A percentile compares a stretch with the other conserved stretches of the same genome.
Conservation (phyloP, 2,329 filamentous ascomycete genomes). For the Botryotinia narcissicola region DNA sequence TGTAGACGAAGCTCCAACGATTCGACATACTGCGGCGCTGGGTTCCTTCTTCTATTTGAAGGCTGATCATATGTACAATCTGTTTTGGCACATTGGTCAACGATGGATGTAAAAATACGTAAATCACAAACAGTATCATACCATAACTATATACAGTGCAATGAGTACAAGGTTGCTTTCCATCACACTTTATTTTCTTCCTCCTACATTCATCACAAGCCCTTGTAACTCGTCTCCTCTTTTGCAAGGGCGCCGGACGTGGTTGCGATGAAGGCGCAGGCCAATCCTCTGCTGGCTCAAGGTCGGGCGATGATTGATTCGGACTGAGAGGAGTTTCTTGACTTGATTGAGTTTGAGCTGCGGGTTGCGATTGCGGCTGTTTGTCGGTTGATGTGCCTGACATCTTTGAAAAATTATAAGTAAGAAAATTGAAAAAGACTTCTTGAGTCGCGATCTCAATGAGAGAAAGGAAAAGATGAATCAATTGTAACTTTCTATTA, state of each 20-base stretch:
- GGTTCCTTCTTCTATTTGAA: conserved; percentile 71
- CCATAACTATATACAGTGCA: conserved; percentile 99
- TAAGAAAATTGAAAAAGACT: background rate
- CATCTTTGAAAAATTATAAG: conserved; percentile 20
- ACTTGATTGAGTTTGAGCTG: background rate
- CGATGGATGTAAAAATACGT: background rate
- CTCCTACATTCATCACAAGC: conserved; percentile 80
- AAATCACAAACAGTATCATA: conserved; percentile 45
- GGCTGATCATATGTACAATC: conserved; percentile 77
- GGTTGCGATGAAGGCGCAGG: conserved; percentile 12
- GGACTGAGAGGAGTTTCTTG: conserved; percentile 18
- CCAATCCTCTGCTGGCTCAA: conserved; percentile 15
- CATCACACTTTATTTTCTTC: conserved; percentile 87
- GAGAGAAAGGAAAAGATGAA: conserved; percentile 1
- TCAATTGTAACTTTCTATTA: conserved; percentile 4
- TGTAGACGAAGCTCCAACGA: conserved; percentile 66
- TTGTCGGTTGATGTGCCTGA: conserved; percentile 27
- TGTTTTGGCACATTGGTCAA: conserved; percentile 38
- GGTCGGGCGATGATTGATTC: conserved; percentile 18
- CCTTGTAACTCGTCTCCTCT: conserved; percentile 73
- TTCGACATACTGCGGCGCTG: conserved; percentile 71
- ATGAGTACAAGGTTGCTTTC: conserved; percentile 84
- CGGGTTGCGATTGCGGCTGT: background rate
- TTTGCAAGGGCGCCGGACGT: conserved; percentile 38
- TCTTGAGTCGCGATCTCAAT: background rate